These are phyloP conservation scores for Hemerocallis citrina DNA, from an alignment of 106 monocot genomes.

Conservation along the genomic window DNA sequence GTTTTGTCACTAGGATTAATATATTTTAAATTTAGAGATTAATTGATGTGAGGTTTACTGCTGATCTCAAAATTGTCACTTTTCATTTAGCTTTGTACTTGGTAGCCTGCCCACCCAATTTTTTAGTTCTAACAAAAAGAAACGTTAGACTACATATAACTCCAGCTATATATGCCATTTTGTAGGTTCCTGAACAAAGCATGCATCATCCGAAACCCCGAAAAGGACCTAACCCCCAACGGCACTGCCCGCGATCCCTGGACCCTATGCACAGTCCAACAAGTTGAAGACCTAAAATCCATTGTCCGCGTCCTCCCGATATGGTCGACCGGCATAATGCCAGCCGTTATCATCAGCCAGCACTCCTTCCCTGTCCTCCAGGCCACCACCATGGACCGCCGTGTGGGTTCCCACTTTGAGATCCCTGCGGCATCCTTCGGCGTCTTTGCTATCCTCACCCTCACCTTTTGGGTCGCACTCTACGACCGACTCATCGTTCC, in stretches of 20 bases:
- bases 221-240: constrained; percentile 3
- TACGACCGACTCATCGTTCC: constrained; percentile 53
- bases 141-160: no score
- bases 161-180: neutral
- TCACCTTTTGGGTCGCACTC: constrained; percentile 45
- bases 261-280: constrained; percentile 49
- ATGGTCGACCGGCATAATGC: constrained; percentile 45
- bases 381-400: constrained; percentile 39
- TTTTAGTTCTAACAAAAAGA: neutral
- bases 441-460: constrained; percentile 41
- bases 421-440: constrained; percentile 53
- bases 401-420: constrained; percentile 23
- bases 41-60: no score
- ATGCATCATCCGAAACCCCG: constrained; percentile 26
- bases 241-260: constrained; percentile 21
- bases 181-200: constrained; percentile 71
- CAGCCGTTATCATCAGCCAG: constrained; percentile 33
- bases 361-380: constrained; percentile 35
- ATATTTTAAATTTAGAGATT: no score
- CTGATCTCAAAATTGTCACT: no score
- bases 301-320: constrained; percentile 34
- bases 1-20: no score
- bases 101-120: no score
- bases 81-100: no score
- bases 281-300: constrained; percentile 54